Percentiles rank a stretch among this genome's conserved stretches.
These are phyloP conservation scores for Sclerotiophoma versabilis DNA, from an alignment of 2,329 filamentous ascomycete species.

Conservation along the genomic window DNA sequence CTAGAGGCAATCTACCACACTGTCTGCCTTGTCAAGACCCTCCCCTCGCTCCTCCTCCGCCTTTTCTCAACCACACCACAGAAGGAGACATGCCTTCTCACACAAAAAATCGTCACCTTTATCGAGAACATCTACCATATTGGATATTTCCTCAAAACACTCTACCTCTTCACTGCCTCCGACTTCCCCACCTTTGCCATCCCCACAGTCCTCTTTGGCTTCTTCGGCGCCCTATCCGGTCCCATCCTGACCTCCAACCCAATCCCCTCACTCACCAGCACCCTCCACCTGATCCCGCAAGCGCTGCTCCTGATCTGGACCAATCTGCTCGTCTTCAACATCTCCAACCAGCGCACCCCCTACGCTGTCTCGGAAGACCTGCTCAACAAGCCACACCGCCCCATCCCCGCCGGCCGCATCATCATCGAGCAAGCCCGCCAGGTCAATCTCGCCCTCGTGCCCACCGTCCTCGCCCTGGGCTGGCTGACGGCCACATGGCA, in stretches of 20 bases:
- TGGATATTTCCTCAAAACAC: slow-evolving; percentile 5
- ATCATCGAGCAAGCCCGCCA: slow-evolving; percentile 8
- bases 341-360: slow-evolving; percentile 49
- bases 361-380: slow-evolving; percentile 48
- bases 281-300: slow-evolving; percentile 7
- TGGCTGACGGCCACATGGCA: slow-evolving; percentile 28
- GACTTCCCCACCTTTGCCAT: slow-evolving; percentile 26
- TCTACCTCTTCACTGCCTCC: slow-evolving; percentile 27
- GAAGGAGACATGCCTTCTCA: background rate
- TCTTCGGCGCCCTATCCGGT: slow-evolving; percentile 23
- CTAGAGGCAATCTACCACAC: background rate
- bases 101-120: background rate
- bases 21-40: background rate
- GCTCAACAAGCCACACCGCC: slow-evolving; percentile 52
- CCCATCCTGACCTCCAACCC: background rate
- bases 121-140: background rate
- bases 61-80: background rate
- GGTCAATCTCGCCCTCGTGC: slow-evolving; percentile 13
- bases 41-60: background rate
- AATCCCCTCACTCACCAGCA: background rate
- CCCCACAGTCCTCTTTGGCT: slow-evolving; percentile 24
- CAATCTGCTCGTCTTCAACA: slow-evolving; percentile 51
- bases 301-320: slow-evolving; percentile 41
- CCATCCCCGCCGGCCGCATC: slow-evolving; percentile 38
- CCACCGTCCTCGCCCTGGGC: slow-evolving; percentile 17